Conservation (phyloP, 108 stramenopile genomes). For the Pseudonitzschia pungens region DNA sequence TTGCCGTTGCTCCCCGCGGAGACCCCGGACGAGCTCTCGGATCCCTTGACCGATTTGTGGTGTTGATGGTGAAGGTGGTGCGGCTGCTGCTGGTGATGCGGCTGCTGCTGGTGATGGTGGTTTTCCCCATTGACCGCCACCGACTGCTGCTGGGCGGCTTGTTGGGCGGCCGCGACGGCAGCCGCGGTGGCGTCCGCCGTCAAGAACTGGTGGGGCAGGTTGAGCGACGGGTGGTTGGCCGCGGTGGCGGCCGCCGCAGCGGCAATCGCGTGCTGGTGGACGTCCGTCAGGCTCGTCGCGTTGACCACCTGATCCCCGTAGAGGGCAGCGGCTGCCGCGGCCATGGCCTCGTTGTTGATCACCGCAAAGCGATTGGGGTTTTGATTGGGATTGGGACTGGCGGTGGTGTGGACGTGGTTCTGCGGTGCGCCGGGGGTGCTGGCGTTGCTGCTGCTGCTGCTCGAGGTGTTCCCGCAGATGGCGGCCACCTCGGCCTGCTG, state of each 20-base stretch:
- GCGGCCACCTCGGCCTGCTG: constrained; percentile 29
- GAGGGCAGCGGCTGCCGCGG: constrained; percentile 19
- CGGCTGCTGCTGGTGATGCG: neutral
- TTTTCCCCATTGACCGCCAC: neutral
- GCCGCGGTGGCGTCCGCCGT: constrained; percentile 38
- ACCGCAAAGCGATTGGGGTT: neutral
- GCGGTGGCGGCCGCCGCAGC: constrained; percentile 39
- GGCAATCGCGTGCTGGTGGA: neutral
- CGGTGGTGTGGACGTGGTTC: too few relatives aligned
- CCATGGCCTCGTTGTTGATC: constrained; percentile 11
- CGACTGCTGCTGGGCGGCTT: neutral
- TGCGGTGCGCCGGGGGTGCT: neutral
- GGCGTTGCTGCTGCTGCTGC: neutral
- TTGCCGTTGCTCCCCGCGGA: constrained; percentile 11
- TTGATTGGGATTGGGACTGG: neutral
- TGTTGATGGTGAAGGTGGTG: neutral
- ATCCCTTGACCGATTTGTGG: constrained; percentile 4
- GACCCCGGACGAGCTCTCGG: neutral
- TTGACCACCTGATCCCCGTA: neutral
- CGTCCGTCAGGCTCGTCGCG: neutral
- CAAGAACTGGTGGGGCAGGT: constrained; percentile 12
- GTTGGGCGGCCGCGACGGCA: constrained; percentile 32
- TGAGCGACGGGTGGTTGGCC: constrained; percentile 2
- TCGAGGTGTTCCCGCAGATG: constrained; percentile 26
- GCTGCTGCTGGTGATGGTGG: neutral